These are phyloP conservation scores for Ustilago trichophora DNA, from an alignment of 1,284 basidiomycete genomes.

Conservation along the genomic window DNA sequence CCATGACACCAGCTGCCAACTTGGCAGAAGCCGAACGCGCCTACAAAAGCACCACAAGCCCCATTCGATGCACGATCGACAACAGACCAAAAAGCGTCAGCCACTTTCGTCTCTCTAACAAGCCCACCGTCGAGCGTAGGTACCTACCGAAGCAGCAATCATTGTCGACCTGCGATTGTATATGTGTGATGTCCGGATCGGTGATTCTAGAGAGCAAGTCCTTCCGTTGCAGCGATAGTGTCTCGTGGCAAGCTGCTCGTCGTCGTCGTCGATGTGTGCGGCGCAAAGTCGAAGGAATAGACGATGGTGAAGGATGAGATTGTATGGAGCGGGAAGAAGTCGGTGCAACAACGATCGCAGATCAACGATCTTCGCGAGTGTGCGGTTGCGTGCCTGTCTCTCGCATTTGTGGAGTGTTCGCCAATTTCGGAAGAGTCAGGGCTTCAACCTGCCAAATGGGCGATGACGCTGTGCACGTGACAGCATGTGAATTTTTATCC, in stretches of 20 bases:
- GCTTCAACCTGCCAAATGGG: neutral
- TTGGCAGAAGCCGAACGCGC: slow-evolving; percentile 24
- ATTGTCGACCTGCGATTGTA: too few relatives aligned
- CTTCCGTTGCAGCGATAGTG: too few relatives aligned
- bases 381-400: neutral
- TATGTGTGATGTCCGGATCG: too few relatives aligned
- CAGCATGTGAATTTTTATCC: neutral
- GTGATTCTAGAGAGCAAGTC: too few relatives aligned
- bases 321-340: neutral
- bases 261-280: neutral
- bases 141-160: slow-evolving; percentile 38
- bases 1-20: slow-evolving; percentile 23
- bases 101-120: neutral
- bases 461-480: slow-evolving; percentile 2
- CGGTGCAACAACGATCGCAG: neutral
- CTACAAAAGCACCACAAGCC: too few relatives aligned
- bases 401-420: neutral
- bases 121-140: neutral
- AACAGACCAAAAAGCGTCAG: slow-evolving; percentile 5
- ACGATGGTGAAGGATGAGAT: neutral
- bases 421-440: slow-evolving; percentile 9
- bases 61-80: too few relatives aligned
- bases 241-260: too few relatives aligned
- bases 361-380: slow-evolving; percentile 1
- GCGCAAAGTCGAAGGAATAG: neutral